phyloP scores from a whole-genome alignment of 768 basidiomycete species.

The Inosperma sp. region DNA sequence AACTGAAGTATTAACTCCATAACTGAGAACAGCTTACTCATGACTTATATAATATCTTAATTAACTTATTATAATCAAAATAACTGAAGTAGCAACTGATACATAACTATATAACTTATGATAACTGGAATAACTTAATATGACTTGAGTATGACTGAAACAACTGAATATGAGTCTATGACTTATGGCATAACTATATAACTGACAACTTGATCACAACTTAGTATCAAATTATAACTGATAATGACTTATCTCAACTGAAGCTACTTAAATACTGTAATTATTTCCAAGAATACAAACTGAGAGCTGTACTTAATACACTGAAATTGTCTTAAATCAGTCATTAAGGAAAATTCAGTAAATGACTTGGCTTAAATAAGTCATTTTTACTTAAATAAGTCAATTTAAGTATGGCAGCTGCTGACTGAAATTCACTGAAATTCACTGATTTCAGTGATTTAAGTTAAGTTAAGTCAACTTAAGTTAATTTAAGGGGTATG shows the following conservation, averaged over 20 bases:
- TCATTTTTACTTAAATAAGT: neutral
- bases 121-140: neutral
- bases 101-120: neutral
- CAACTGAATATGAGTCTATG: neutral
- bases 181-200: too few relatives aligned
- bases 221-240: too few relatives aligned
- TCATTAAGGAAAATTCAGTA: neutral
- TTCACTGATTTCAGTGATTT: neutral
- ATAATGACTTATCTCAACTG: too few relatives aligned
- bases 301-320: neutral
- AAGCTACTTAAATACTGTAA: too few relatives aligned
- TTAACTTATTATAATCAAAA: too few relatives aligned
- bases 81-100: neutral
- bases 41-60: too few relatives aligned
- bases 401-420: neutral
- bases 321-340: constrained; percentile 1
- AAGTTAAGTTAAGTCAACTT: too few relatives aligned
- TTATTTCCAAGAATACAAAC: too few relatives aligned
- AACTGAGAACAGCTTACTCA: too few relatives aligned
- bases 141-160: neutral
- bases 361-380: neutral
- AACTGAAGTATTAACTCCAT: too few relatives aligned
- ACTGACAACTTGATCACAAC: too few relatives aligned
- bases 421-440: neutral
- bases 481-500: too few relatives aligned